Conservation (phyloP, 2,329 filamentous ascomycete species). For the Claviceps africana region DNA sequence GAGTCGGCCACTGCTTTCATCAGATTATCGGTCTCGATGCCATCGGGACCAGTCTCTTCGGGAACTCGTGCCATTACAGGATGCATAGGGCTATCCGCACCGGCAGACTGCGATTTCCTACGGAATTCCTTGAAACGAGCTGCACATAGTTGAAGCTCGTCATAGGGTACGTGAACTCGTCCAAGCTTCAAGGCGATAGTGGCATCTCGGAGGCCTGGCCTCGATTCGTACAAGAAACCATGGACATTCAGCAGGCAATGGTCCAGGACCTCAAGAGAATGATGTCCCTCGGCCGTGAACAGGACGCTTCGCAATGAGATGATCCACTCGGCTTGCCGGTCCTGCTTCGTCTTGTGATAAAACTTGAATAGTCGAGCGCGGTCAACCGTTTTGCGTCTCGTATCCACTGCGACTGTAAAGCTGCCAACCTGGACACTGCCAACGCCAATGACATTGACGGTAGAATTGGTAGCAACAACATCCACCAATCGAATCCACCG, state of each 20-base stretch:
- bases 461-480: slow-evolving; percentile 68
- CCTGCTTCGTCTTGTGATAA: slow-evolving; percentile 36
- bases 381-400: slow-evolving; percentile 80
- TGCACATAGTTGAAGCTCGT: slow-evolving; percentile 59
- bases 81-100: slow-evolving; percentile 34
- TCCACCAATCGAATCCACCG: slow-evolving; percentile 84
- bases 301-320: slow-evolving; percentile 72
- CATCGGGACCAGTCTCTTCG: slow-evolving; percentile 56
- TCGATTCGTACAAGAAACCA: slow-evolving; percentile 71
- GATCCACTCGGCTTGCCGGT: slow-evolving; percentile 80
- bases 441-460: slow-evolving; percentile 62
- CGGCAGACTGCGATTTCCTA: slow-evolving; percentile 21
- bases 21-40: slow-evolving; percentile 51
- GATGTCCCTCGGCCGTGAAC: slow-evolving; percentile 72
- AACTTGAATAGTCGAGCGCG: slow-evolving; percentile 74
- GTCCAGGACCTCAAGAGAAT: slow-evolving; percentile 79
- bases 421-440: slow-evolving; percentile 75
- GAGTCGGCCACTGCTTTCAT: slow-evolving; percentile 81
- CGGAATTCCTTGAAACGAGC: slow-evolving; percentile 37
- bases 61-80: slow-evolving; percentile 59
- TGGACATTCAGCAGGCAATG: slow-evolving; percentile 81
- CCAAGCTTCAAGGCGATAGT: slow-evolving; percentile 85
- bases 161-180: slow-evolving; percentile 76
- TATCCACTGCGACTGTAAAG: slow-evolving; percentile 79
- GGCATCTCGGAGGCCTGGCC: slow-evolving; percentile 79